Conservation (phyloP, 805 yeast genomes). For the Candida loeiensis region DNA sequence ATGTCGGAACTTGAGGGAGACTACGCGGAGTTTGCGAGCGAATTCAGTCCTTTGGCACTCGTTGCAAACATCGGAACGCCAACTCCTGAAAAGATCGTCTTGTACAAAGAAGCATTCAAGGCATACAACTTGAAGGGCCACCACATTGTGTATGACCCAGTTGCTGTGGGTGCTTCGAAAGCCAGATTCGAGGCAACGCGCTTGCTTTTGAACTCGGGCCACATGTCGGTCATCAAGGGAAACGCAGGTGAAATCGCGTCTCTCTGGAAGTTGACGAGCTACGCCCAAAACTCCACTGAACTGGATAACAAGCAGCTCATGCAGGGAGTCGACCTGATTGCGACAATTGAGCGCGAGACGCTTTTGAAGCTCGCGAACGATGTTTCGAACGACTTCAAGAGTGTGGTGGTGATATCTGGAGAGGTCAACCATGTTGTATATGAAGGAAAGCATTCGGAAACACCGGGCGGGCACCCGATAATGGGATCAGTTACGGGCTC, state of each 20-base stretch:
- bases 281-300: slow-evolving; percentile 2
- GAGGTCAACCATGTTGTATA: slow-evolving; percentile 25
- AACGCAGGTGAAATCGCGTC: slow-evolving; percentile 82
- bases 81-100: slow-evolving; percentile 37
- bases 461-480: slow-evolving; percentile 56
- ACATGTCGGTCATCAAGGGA: slow-evolving; percentile 71
- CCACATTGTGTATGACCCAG: slow-evolving; percentile 84
- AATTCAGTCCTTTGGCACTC: slow-evolving; percentile 50
- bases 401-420: slow-evolving; percentile 75
- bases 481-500: slow-evolving; percentile 76
- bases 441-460: slow-evolving; percentile 19
- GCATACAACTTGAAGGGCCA: slow-evolving; percentile 54
- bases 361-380: slow-evolving; percentile 41
- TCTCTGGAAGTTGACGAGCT: slow-evolving; percentile 37
- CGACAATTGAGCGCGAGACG: slow-evolving; percentile 18
- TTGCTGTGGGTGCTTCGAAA: slow-evolving; percentile 82
- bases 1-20: slow-evolving; percentile 78
- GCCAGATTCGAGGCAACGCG: slow-evolving; percentile 50
- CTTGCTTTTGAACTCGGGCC: slow-evolving; percentile 52
- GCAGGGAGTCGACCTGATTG: slow-evolving; percentile 70
- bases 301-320: slow-evolving; percentile 28
- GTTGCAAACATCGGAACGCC: slow-evolving; percentile 78
- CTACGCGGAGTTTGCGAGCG: slow-evolving; percentile 57
- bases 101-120: slow-evolving; percentile 49
- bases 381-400: slow-evolving; percentile 49